Evolutionary conservation across 345 rosid species (phyloP).

Genomic region (Limnanthes douglasii): DNA sequence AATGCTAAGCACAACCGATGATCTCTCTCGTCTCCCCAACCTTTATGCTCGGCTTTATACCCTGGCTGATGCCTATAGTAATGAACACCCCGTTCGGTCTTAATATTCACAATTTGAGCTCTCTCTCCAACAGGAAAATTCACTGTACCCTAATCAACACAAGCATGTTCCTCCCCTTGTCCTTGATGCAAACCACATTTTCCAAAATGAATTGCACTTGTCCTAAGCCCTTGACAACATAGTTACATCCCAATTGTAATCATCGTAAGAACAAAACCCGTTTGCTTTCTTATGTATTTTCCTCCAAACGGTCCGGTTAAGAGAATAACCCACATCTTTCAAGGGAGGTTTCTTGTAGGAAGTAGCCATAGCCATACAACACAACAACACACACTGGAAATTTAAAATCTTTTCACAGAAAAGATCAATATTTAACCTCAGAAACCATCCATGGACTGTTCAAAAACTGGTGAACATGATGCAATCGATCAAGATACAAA

Average conservation of each 20-base stretch:
- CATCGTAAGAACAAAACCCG: constrained; percentile 87
- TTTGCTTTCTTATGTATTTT: constrained; percentile 60
- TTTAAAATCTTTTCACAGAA: too few species aligned
- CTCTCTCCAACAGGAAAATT: constrained; percentile 38
- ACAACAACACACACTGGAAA: too few species aligned
- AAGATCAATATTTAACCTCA: too few species aligned
- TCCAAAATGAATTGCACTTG: constrained; percentile 91
- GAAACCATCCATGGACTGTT: too few species aligned
- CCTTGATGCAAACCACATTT: constrained; percentile 99
- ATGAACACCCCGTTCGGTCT: constrained; percentile 44
- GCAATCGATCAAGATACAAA: too few species aligned
- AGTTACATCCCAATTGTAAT: constrained; percentile 96
- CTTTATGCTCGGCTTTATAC: constrained; percentile 90
- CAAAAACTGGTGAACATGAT: too few species aligned
- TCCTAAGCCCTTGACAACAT: constrained; percentile 96
- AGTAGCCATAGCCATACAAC: too few species aligned
- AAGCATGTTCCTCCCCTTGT: constrained; percentile 38
- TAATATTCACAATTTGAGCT: constrained; percentile 46
- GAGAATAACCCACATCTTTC: constrained; percentile 87
- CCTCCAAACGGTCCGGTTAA: constrained; percentile 77
- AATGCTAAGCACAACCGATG: constrained; percentile 60
- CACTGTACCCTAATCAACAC: constrained; percentile 63
- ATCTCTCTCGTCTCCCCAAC: constrained; percentile 98
- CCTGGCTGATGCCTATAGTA: constrained; percentile 59
- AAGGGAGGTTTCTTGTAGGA: too few species aligned